Evolutionary conservation across 768 basidiomycete genomes (phyloP).

Genomic region (Tylopilus subfusipes): DNA sequence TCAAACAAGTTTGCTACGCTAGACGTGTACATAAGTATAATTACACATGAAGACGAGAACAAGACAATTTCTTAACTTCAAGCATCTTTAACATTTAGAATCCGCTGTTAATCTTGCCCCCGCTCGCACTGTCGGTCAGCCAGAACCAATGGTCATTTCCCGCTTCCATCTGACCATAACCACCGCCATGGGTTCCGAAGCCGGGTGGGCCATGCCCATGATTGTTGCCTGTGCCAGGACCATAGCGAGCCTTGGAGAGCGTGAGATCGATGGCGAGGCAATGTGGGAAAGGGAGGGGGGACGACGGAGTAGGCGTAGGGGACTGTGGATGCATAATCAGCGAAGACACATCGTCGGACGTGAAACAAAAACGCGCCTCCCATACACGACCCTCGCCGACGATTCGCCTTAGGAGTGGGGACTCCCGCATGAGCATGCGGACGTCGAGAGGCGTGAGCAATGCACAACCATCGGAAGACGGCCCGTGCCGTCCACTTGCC

Average conservation of each 20-base stretch:
- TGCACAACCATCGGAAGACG: constrained; percentile 4
- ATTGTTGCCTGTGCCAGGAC: constrained; percentile 11
- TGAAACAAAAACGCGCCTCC: constrained; percentile 40
- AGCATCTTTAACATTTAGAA: not conserved
- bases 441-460: constrained; percentile 41
- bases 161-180: constrained; percentile 15
- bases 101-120: not conserved
- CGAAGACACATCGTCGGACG: not conserved
- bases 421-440: constrained; percentile 42
- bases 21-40: not conserved
- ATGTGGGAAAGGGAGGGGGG: constrained; percentile 6
- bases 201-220: constrained; percentile 14
- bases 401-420: constrained; percentile 40
- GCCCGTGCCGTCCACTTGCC: not conserved
- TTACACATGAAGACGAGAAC: not conserved
- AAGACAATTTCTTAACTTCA: not conserved
- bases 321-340: constrained; percentile 8
- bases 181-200: constrained; percentile 18
- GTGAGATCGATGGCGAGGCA: constrained; percentile 11
- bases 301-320: constrained; percentile 5
- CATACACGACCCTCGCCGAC: constrained; percentile 50
- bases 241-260: constrained; percentile 7
- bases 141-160: constrained; percentile 26
- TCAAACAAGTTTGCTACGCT: too few species aligned
- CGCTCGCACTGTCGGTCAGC: constrained; percentile 13